phyloP scores from a whole-genome alignment of 495 filamentous ascomycete genomes.

The Lentithecium fluviatile region DNA sequence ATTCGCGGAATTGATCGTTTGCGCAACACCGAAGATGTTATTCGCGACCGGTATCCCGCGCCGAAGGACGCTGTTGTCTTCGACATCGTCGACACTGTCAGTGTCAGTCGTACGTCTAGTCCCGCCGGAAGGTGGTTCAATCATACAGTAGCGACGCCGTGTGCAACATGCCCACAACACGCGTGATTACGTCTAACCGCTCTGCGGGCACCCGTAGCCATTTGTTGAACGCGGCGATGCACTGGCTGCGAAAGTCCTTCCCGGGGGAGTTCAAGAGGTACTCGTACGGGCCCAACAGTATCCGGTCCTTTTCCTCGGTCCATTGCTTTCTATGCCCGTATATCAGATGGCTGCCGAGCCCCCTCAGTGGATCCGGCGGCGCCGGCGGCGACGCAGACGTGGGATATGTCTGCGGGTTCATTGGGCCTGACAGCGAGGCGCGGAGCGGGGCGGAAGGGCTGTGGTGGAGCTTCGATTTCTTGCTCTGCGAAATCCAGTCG shows the following conservation, averaged over 20 bases:
- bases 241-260: constrained; percentile 82
- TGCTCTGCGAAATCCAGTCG: constrained; percentile 53
- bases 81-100: constrained; percentile 69
- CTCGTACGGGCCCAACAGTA: constrained; percentile 81
- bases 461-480: constrained; percentile 28
- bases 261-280: constrained; percentile 84
- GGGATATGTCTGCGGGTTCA: constrained; percentile 13
- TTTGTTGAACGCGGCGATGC: constrained; percentile 86
- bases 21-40: constrained; percentile 89
- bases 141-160: constrained; percentile 77
- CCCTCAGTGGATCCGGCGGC: constrained; percentile 19
- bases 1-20: constrained; percentile 96
- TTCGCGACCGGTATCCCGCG: constrained; percentile 91
- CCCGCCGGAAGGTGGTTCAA: neutral
- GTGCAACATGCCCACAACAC: constrained; percentile 89
- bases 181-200: constrained; percentile 77
- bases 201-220: constrained; percentile 82
- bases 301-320: constrained; percentile 51
- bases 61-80: constrained; percentile 74
- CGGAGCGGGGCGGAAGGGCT: constrained; percentile 10
- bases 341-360: constrained; percentile 35
- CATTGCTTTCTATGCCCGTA: constrained; percentile 32
- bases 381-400: constrained; percentile 30
- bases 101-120: constrained; percentile 27
- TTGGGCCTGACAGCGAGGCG: neutral